phyloP scores from a whole-genome alignment of 768 basidiomycete species.

The Russula virescens region DNA sequence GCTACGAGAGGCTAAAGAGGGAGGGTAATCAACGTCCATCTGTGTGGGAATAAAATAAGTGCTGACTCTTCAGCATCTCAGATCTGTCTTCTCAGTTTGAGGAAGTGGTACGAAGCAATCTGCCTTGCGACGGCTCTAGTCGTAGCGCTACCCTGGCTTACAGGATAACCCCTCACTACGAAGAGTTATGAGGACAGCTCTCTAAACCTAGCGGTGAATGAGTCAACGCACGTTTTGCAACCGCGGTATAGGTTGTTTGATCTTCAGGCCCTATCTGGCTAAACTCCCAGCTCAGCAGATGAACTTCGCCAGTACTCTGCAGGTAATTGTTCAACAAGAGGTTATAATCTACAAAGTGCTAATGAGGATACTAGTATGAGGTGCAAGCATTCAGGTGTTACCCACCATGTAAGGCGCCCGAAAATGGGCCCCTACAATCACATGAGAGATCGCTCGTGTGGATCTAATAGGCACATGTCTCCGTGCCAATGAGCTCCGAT shows the following conservation, averaged over 20 bases:
- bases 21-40: neutral
- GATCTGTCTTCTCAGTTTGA: slow-evolving; percentile 8
- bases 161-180: slow-evolving; percentile 16
- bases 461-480: too few species aligned
- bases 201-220: neutral
- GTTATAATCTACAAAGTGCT: slow-evolving; percentile 13
- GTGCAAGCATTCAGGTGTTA: neutral
- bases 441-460: too few species aligned
- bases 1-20: neutral
- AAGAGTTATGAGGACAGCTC: neutral
- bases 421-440: too few species aligned
- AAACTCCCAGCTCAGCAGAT: slow-evolving; percentile 22
- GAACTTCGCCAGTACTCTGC: slow-evolving; percentile 18
- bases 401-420: too few species aligned
- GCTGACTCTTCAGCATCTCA: neutral
- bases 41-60: neutral
- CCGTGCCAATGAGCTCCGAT: too few species aligned
- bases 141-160: slow-evolving; percentile 20
- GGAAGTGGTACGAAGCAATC: slow-evolving; percentile 20
- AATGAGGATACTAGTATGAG: neutral
- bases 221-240: slow-evolving; percentile 18
- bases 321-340: slow-evolving; percentile 24
- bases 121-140: slow-evolving; percentile 19
- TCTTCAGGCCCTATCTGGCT: slow-evolving; percentile 21
- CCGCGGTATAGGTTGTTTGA: slow-evolving; percentile 19